Percentiles rank a stretch among this genome's conserved stretches.
These are phyloP conservation scores for Zangia roseola DNA, from an alignment of 768 basidiomycete species.

Conservation along the genomic window DNA sequence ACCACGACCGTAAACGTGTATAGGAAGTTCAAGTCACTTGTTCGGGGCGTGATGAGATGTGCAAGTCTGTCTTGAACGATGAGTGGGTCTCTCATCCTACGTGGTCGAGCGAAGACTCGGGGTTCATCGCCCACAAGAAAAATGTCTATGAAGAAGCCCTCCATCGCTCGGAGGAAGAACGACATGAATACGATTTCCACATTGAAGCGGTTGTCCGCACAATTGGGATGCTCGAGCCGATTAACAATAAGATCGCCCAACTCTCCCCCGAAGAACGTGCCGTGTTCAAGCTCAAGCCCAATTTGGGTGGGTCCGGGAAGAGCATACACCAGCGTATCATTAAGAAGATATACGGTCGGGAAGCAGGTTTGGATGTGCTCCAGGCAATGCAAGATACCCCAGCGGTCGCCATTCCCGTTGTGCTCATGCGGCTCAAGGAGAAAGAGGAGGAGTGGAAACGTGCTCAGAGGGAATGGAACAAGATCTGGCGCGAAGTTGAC, in stretches of 20 bases:
- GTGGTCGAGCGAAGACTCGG: slow-evolving; percentile 92
- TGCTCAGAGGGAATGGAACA: slow-evolving; percentile 97
- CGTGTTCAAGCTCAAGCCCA: slow-evolving; percentile 84
- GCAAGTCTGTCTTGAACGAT: slow-evolving; percentile 93
- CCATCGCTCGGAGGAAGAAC: slow-evolving; percentile 94
- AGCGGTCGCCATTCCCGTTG: slow-evolving; percentile 83
- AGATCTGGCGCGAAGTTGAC: slow-evolving; percentile 97
- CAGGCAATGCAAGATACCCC: slow-evolving; percentile 93
- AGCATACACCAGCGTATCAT: slow-evolving; percentile 90
- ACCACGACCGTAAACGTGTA: neutral
- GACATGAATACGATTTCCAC: slow-evolving; percentile 99
- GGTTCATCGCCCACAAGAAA: slow-evolving; percentile 88
- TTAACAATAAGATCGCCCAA: slow-evolving; percentile 81
- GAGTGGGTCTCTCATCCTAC: slow-evolving; percentile 98
- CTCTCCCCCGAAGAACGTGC: slow-evolving; percentile 77
- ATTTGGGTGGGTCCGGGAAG: slow-evolving; percentile 80
- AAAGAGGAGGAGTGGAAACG: slow-evolving; percentile 99
- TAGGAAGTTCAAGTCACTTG: slow-evolving; percentile 88
- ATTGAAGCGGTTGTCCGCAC: slow-evolving; percentile 94
- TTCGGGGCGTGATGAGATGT: slow-evolving; percentile 96
- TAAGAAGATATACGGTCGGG: slow-evolving; percentile 95
- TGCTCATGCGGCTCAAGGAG: slow-evolving; percentile 84
- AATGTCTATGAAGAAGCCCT: slow-evolving; percentile 96
- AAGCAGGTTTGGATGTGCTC: slow-evolving; percentile 77
- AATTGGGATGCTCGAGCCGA: slow-evolving; percentile 86